Evolutionary conservation across 306 rosid species (phyloP), one percentile per base, ranked within the genome.

Genomic region (Vicia faba): DNA sequence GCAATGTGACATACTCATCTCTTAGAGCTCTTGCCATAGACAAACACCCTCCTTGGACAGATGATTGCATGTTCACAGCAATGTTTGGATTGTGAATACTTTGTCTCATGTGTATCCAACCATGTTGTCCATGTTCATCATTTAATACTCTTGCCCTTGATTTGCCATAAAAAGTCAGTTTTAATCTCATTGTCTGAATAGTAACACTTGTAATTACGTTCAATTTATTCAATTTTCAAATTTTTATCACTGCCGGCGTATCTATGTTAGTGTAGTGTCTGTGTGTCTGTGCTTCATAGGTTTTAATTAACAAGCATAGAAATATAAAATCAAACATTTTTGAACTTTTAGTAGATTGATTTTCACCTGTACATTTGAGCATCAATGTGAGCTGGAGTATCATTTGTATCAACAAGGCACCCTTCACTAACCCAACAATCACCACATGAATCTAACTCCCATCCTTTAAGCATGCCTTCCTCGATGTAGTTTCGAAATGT

Each of bases 361-460:
- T 50, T n/a, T n/a, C 43, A 89, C 98, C 93, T 87, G 81, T 92
- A 89, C 96, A 89, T 89, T 50, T 65, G 84, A 74, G 96, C 98
- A 60, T 92, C 96, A 73, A 92, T 75, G 23, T 85, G 84, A 48
- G 92, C 70, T 5, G 91, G 87, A 7, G 76, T 55, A 11, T 89
- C 95, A 44, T 81, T 80, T 59, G 83, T 74, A 80, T 89, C 93
- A 16, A 84, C 89, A 29, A 92, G 86, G 63, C 98, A 89, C 40
- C 92, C 96, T 66, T 89, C 98, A 26, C 95, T 87, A 54, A 92
- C 98, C 98, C 98, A 92, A 74, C 98, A 92, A 74, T 87, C 84
- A 72, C 96, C 93, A 71, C 98, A 92, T 14, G 88, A 76, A 41
- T 89, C 96, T 66, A 92, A 72, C 26, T 89, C 96, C 98, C 96